phyloP scores from a whole-genome alignment of 805 yeast species.

The Schwanniomyces occidentalis region DNA sequence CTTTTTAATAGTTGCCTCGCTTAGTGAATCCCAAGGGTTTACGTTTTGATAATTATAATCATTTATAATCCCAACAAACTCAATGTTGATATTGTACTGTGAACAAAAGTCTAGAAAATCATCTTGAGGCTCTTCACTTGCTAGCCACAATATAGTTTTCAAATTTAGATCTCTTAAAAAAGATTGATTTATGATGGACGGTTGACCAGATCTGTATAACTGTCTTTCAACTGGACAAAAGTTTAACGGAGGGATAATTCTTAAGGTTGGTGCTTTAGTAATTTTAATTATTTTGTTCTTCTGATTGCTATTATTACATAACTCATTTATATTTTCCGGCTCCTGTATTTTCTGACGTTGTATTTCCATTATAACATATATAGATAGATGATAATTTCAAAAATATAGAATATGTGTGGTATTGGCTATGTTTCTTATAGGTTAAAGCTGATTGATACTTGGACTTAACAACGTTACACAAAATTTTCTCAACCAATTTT shows the following conservation, averaged over 20 bases:
- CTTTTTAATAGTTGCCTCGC: constrained; percentile 74
- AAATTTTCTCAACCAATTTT: too few species aligned
- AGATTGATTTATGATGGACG: constrained; percentile 88
- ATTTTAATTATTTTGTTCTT: constrained; percentile 17
- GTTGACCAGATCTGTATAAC: constrained; percentile 90
- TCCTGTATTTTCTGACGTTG: too few species aligned
- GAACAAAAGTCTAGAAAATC: constrained; percentile 81
- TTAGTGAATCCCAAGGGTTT: constrained; percentile 96
- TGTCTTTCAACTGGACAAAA: constrained; percentile 92
- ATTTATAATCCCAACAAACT: constrained; percentile 78
- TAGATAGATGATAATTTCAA: too few species aligned
- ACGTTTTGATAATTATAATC: constrained; percentile 49
- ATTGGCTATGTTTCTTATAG: too few species aligned
- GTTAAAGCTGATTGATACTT: too few species aligned
- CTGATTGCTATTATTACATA: not conserved
- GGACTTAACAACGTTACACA: too few species aligned
- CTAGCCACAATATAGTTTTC: constrained; percentile 87
- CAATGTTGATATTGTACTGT: constrained; percentile 66
- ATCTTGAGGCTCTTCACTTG: constrained; percentile 94
- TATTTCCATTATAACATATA: too few species aligned
- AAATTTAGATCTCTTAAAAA: constrained; percentile 74
- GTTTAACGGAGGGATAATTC: constrained; percentile 91
- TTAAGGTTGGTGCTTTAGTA: constrained; percentile 54
- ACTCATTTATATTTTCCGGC: too few species aligned
- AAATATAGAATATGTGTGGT: too few species aligned